These are phyloP conservation scores for Immersiella caudata DNA, from an alignment of 495 filamentous ascomycete genomes.

Conservation along the genomic window DNA sequence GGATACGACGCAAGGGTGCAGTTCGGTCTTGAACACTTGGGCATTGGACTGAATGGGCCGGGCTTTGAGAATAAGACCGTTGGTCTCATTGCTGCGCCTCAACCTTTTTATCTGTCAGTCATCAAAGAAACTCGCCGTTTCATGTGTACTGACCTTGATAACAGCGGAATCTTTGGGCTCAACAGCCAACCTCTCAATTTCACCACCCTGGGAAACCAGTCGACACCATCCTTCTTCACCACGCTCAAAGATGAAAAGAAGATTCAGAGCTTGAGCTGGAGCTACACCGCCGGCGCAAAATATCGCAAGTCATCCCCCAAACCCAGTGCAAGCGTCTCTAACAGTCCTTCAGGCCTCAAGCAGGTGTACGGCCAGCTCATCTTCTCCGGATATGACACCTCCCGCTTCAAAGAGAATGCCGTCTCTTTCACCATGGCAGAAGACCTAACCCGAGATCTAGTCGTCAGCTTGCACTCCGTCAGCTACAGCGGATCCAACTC, in stretches of 20 bases:
- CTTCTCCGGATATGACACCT: conserved; percentile 60
- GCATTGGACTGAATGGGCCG: conserved; percentile 50
- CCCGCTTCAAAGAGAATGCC: conserved; percentile 52
- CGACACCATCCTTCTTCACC: conserved; percentile 52
- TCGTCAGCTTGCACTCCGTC: conserved; percentile 54
- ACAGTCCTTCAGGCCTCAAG: conserved; percentile 41
- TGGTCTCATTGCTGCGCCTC: conserved; percentile 44
- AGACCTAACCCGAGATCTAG: conserved; percentile 53
- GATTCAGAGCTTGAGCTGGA: conserved; percentile 57
- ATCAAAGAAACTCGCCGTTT: background rate
- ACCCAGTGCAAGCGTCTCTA: background rate
- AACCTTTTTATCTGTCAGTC: conserved; percentile 55
- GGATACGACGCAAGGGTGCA: conserved; percentile 45
- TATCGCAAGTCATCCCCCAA: conserved; percentile 43
- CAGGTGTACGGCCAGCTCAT: conserved; percentile 57
- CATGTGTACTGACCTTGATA: conserved; percentile 19
- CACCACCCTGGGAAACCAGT: conserved; percentile 44
- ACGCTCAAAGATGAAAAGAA: conserved; percentile 48
- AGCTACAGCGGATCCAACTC: conserved; percentile 39
- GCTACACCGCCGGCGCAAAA: conserved; percentile 59
- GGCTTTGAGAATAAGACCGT: conserved; percentile 52
- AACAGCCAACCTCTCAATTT: conserved; percentile 55
- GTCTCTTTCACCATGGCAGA: conserved; percentile 52
- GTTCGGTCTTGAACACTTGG: conserved; percentile 57
- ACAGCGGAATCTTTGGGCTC: conserved; percentile 55